Evolutionary conservation across 441 rosid genomes (phyloP).

Genomic region (Rhodomyrtus psidioides): DNA sequence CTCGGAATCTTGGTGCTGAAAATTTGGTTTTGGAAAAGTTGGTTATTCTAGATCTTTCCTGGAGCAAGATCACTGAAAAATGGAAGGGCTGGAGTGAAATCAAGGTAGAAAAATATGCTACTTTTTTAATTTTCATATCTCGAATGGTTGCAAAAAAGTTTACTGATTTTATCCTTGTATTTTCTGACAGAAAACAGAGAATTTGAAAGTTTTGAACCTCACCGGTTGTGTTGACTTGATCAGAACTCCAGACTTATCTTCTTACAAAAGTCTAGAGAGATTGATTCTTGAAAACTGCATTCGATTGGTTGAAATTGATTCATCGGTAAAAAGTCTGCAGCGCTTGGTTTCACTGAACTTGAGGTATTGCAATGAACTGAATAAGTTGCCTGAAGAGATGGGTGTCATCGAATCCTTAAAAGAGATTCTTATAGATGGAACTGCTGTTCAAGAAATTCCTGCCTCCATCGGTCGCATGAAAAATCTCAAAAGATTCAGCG

Average conservation of each 20-base stretch:
- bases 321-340: background rate
- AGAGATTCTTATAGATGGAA: background rate
- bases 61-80: background rate
- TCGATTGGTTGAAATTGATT: background rate
- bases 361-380: background rate
- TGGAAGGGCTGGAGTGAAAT: background rate
- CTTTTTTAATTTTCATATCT: background rate
- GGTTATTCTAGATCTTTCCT: background rate
- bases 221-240: background rate
- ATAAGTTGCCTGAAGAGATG: background rate
- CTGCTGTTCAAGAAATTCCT: background rate
- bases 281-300: background rate
- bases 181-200: background rate
- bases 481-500: background rate
- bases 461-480: background rate
- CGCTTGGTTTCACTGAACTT: background rate
- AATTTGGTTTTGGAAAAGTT: background rate
- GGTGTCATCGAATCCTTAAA: background rate
- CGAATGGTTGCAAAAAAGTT: background rate
- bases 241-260: background rate
- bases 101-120: background rate
- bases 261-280: background rate
- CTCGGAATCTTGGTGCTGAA: background rate
- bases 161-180: background rate
- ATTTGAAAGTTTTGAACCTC: constrained; percentile 2